Percentiles rank a stretch among this genome's conserved stretches.
These are phyloP conservation scores for Senna tora DNA, from an alignment of 306 rosid species.

Conservation along the genomic window DNA sequence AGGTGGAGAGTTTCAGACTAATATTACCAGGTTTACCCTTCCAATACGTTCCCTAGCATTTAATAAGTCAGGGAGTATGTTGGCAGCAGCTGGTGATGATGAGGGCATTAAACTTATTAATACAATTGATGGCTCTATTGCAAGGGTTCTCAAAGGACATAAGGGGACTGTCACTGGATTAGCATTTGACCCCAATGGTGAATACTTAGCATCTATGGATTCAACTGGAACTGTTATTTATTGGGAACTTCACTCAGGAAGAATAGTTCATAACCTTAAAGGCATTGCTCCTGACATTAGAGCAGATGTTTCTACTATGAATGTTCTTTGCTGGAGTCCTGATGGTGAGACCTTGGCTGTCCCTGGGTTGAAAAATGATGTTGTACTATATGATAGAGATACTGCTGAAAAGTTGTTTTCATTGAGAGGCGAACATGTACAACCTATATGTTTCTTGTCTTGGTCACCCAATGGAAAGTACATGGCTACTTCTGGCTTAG, in stretches of 20 bases:
- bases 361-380: slow-evolving; percentile 87
- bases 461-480: slow-evolving; percentile 98
- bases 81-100: slow-evolving; percentile 97
- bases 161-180: slow-evolving; percentile 79
- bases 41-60: slow-evolving; percentile 85
- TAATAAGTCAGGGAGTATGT: slow-evolving; percentile 83
- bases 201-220: slow-evolving; percentile 88
- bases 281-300: slow-evolving; percentile 79
- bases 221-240: slow-evolving; percentile 73
- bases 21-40: slow-evolving; percentile 89
- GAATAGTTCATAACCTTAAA: slow-evolving; percentile 68
- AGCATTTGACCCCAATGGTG: slow-evolving; percentile 86
- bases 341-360: slow-evolving; percentile 87
- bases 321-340: slow-evolving; percentile 91
- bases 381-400: slow-evolving; percentile 91
- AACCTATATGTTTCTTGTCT: slow-evolving; percentile 80
- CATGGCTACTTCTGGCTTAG: slow-evolving; percentile 86
- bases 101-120: slow-evolving; percentile 93
- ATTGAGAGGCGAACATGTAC: slow-evolving; percentile 79
- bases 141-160: slow-evolving; percentile 92
- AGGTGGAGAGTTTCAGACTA: slow-evolving; percentile 97
- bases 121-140: slow-evolving; percentile 89
- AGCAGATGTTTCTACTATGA: slow-evolving; percentile 63
- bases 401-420: slow-evolving; percentile 86
- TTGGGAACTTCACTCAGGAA: slow-evolving; percentile 91